phyloP scores from a whole-genome alignment of 1,284 basidiomycete species.

The Bondarzewia mesenterica region DNA sequence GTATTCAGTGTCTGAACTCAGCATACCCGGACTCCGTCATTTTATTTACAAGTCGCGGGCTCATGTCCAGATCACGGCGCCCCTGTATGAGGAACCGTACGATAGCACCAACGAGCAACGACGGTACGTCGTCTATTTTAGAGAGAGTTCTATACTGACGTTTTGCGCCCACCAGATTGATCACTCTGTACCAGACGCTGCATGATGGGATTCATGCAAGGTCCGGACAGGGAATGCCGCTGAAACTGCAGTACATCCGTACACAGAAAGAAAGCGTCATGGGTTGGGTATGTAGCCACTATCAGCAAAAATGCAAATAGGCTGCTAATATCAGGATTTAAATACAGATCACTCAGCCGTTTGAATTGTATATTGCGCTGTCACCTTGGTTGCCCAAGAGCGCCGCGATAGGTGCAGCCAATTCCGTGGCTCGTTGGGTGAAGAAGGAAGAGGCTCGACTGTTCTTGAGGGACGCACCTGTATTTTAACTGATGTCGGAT shows the following conservation, averaged over 20 bases:
- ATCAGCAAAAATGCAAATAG: background rate
- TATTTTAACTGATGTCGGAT: too few species aligned
- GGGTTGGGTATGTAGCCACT: slow-evolving; percentile 65
- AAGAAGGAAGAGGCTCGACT: slow-evolving; percentile 76
- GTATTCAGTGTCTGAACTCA: slow-evolving; percentile 64
- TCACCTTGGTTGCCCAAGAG: slow-evolving; percentile 82
- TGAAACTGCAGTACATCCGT: slow-evolving; percentile 79
- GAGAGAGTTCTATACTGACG: background rate
- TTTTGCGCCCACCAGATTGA: slow-evolving; percentile 37
- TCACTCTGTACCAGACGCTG: slow-evolving; percentile 78
- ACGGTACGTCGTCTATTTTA: slow-evolving; percentile 32
- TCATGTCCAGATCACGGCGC: slow-evolving; percentile 83
- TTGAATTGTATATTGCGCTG: slow-evolving; percentile 84
- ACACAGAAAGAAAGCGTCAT: slow-evolving; percentile 84
- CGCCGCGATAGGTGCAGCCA: slow-evolving; percentile 80
- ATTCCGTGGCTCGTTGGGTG: slow-evolving; percentile 85
- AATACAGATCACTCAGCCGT: slow-evolving; percentile 79
- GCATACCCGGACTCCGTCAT: slow-evolving; percentile 84
- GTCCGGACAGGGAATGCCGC: slow-evolving; percentile 64
- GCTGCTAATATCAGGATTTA: background rate
- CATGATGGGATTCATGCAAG: slow-evolving; percentile 84
- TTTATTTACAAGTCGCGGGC: slow-evolving; percentile 90
- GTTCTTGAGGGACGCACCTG: slow-evolving; percentile 83
- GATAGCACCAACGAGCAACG: slow-evolving; percentile 47
- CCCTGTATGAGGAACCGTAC: slow-evolving; percentile 80